phyloP scores from a whole-genome alignment of 139 green algal genomes.

The Chlamydomonas incerta region DNA sequence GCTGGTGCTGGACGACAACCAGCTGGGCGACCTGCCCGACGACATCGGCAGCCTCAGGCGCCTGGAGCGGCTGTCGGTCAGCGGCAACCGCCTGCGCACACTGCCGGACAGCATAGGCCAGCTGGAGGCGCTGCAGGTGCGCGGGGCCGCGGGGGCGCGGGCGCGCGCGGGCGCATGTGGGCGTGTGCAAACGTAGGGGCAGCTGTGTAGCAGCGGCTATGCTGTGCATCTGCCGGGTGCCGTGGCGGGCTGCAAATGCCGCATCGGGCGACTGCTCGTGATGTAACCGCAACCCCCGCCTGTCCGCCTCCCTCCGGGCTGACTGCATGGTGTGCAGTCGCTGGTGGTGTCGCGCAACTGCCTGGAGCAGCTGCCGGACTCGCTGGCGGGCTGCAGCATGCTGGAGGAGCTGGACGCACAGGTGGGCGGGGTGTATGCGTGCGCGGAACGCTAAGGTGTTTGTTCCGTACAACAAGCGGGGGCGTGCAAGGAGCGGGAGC shows the following conservation, averaged over 20 bases:
- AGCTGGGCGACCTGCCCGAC: conserved; percentile 51
- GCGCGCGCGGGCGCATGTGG: too few species aligned
- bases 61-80: conserved; percentile 64
- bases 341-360: conserved; percentile 22
- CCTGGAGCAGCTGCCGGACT: conserved; percentile 9
- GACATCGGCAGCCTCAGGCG: conserved; percentile 48
- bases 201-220: too few species aligned
- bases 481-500: too few species aligned
- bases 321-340: not conserved
- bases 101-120: conserved; percentile 57
- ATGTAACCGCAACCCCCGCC: too few species aligned
- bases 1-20: conserved; percentile 39
- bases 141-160: conserved; percentile 17
- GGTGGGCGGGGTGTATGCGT: too few species aligned
- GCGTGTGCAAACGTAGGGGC: too few species aligned
- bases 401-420: conserved; percentile 42
- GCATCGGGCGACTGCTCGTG: too few species aligned
- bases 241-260: too few species aligned
- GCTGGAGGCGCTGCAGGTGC: conserved; percentile 58
- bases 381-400: not conserved
- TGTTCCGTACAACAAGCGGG: too few species aligned
- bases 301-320: not conserved
- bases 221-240: too few species aligned
- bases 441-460: too few species aligned
- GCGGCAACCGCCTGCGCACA: conserved; percentile 55